These are phyloP conservation scores for Cochlearia excelsa DNA, from an alignment of 345 rosid species.

Conservation along the genomic window DNA sequence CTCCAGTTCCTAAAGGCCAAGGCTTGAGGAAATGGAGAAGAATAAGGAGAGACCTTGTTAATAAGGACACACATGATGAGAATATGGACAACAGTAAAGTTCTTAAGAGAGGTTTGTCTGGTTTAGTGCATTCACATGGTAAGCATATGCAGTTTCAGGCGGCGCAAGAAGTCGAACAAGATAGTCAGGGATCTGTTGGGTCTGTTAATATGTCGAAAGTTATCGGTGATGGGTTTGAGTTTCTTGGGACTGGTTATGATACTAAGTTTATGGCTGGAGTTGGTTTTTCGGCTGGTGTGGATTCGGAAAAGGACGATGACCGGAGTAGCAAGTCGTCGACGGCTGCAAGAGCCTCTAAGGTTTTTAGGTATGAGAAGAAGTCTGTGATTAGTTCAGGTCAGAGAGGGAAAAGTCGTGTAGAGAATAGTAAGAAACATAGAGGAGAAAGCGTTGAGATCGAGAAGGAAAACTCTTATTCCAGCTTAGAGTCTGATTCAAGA, in stretches of 20 bases:
- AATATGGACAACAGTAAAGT: slow-evolving; percentile 46
- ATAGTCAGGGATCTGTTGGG: slow-evolving; percentile 48
- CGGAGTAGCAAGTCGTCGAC: slow-evolving; percentile 77
- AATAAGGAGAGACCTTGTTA: slow-evolving; percentile 55
- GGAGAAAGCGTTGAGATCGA: slow-evolving; percentile 73
- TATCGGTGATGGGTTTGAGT: slow-evolving; percentile 42
- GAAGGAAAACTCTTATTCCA: slow-evolving; percentile 79
- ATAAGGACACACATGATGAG: slow-evolving; percentile 44
- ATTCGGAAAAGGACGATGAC: slow-evolving; percentile 65
- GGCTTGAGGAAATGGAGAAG: slow-evolving; percentile 93
- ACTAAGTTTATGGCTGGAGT: slow-evolving; percentile 39
- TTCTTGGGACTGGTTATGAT: slow-evolving; percentile 22
- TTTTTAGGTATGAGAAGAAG: slow-evolving; percentile 53
- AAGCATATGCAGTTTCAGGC: slow-evolving; percentile 38
- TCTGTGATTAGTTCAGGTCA: slow-evolving; percentile 43
- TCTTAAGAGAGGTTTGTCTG: slow-evolving; percentile 63
- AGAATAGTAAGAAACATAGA: slow-evolving; percentile 79
- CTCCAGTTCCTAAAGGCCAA: slow-evolving; percentile 55
- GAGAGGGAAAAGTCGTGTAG: slow-evolving; percentile 46
- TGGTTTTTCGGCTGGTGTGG: slow-evolving; percentile 50
- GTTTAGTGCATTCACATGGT: slow-evolving; percentile 35
- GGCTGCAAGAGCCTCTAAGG: slow-evolving; percentile 62
- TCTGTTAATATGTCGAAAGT: slow-evolving; percentile 39
- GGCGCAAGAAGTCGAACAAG: slow-evolving; percentile 36
- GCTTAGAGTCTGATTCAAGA: slow-evolving; percentile 74